phyloP scores from a whole-genome alignment of 176 grass and related monocot species.

The Secale cereale region DNA sequence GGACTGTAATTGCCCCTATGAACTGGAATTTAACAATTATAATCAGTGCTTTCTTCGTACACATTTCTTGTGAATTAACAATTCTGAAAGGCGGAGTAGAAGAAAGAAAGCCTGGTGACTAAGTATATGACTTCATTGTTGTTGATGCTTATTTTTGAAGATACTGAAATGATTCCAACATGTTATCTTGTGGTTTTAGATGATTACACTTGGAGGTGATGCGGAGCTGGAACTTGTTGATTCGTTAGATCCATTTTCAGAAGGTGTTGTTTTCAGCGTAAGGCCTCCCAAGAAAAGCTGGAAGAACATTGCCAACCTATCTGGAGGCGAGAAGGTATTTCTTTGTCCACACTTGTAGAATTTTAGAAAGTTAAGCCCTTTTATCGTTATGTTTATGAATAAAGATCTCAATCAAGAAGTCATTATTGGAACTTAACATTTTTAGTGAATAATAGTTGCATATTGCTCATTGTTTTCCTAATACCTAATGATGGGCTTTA shows the following conservation, averaged over 20 bases:
- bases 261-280: slow-evolving; percentile 99
- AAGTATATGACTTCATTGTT: no score
- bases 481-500: background rate
- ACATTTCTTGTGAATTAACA: background rate
- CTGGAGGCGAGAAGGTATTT: slow-evolving; percentile 92
- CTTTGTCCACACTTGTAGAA: background rate
- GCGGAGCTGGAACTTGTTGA: slow-evolving; percentile 98
- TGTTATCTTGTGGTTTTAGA: slow-evolving; percentile 44
- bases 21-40: background rate
- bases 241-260: slow-evolving; percentile 96
- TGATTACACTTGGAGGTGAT: slow-evolving; percentile 99
- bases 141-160: background rate
- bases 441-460: background rate
- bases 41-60: background rate
- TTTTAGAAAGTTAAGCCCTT: background rate
- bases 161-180: background rate
- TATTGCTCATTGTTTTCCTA: background rate
- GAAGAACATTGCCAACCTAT: slow-evolving; percentile 98
- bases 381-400: slow-evolving; percentile 3
- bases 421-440: background rate
- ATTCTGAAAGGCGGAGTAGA: background rate
- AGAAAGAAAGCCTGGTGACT: background rate
- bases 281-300: slow-evolving; percentile 97
- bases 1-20: background rate
- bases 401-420: background rate